phyloP scores from a whole-genome alignment of 2,329 filamentous ascomycete species.

The Paecilomyces sp. region DNA sequence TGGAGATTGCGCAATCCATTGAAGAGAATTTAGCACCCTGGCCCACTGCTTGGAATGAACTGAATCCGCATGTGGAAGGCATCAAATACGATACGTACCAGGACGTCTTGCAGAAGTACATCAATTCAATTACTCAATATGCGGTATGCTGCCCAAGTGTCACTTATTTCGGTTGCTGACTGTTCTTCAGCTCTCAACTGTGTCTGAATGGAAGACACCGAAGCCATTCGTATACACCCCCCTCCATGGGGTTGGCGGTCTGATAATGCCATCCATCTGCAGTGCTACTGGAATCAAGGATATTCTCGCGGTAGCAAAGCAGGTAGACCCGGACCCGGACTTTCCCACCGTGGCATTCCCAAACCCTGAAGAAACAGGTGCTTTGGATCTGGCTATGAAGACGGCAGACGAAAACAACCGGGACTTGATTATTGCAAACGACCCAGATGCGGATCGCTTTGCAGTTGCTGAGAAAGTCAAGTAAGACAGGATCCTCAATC shows the following conservation, averaged over 20 bases:
- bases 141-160: conserved; percentile 14
- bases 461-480: conserved; percentile 53
- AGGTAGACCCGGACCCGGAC: conserved; percentile 54
- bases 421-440: conserved; percentile 53
- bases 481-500: conserved; percentile 16
- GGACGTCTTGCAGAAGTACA: conserved; percentile 21
- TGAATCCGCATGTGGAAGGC: conserved; percentile 35
- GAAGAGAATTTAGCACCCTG: conserved; percentile 47
- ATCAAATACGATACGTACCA: conserved; percentile 20
- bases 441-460: conserved; percentile 60
- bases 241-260: conserved; percentile 32
- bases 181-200: conserved; percentile 23
- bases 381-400: conserved; percentile 52
- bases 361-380: conserved; percentile 59
- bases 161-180: background rate
- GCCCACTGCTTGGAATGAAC: conserved; percentile 35
- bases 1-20: conserved; percentile 52
- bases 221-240: conserved; percentile 37
- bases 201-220: conserved; percentile 16
- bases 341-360: conserved; percentile 60
- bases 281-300: conserved; percentile 23
- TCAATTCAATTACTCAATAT: conserved; percentile 21
- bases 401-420: conserved; percentile 45
- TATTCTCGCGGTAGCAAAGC: conserved; percentile 32
- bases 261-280: conserved; percentile 27